Evolutionary conservation across 768 basidiomycete genomes (phyloP), one percentile per base, ranked within the genome.

Genomic region (Roridomyces roridus): DNA sequence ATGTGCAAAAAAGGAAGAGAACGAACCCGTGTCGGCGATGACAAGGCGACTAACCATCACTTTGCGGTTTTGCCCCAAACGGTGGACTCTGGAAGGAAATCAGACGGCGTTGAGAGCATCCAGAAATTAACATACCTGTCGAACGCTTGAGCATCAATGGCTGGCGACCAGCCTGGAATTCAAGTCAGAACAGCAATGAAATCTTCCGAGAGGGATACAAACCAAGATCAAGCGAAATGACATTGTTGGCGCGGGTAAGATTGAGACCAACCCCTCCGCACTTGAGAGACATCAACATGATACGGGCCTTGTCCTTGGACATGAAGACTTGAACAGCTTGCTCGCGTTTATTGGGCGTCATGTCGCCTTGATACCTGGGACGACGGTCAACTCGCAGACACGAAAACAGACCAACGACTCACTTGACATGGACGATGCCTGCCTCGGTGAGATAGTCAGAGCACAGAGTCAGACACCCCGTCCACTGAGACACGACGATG

Each of bases 401-500:
- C 21, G 11, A 20, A 37, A 15, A 35, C 21, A 44, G 23, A 57
- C 29, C 31, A 14, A 29, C 29, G 47, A 64, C 74, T 14, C 61
- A 85, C 82, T 84, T 85, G 53, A 87, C 81, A 59, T 85, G 84
- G 4, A 71, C 62, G 43, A 87, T 77, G 2, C 74, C 74, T 20
- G 79, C 72, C 63, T 82, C 79, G 0, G 71, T 69, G n/a, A 92
- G 75, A 65, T 87, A 88, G 46, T 82, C 71, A 0, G 82, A 86
- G n/a, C 14, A 34, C 31, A 34, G 31, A 34, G 31, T 76, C 34
- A 93, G 76, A 53, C 84, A 88, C 6, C 75, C 69, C 0, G 86
- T 88, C 85, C 90, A 92, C 67, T 88, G 86, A 0, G 87, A 89
- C 52, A 91, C 78, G 54, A 91, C 72, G 46, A 93, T 67, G 42